Conservation (phyloP, 2,329 filamentous ascomycete genomes). For the Pseudocercospora cruenta region DNA sequence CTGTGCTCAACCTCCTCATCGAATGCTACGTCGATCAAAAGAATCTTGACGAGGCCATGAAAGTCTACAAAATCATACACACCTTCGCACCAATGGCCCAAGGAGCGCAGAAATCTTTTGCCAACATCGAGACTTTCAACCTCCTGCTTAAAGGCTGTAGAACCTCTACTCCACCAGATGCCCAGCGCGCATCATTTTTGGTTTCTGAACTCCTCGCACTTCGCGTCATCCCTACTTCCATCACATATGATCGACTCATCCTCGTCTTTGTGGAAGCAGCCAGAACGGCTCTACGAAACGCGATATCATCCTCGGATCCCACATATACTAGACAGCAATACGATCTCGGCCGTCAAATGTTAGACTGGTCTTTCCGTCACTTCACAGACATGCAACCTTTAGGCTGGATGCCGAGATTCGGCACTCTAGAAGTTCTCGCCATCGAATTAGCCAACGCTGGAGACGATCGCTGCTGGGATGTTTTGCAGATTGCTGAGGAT, state of each 20-base stretch:
- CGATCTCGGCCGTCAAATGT: slow-evolving; percentile 27
- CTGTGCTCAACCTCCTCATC: slow-evolving; percentile 57
- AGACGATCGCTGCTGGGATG: slow-evolving; percentile 41
- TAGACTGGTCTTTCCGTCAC: slow-evolving; percentile 39
- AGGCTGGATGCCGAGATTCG: slow-evolving; percentile 38
- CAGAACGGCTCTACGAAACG: slow-evolving; percentile 20
- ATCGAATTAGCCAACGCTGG: slow-evolving; percentile 30
- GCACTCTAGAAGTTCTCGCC: slow-evolving; percentile 36
- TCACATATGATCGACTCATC: slow-evolving; percentile 66
- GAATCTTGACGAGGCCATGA: slow-evolving; percentile 56
- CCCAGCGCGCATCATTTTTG: slow-evolving; percentile 63
- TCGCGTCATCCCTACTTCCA: slow-evolving; percentile 56
- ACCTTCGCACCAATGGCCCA: slow-evolving; percentile 37
- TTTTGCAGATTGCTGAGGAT: slow-evolving; percentile 39
- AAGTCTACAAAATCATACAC: slow-evolving; percentile 65
- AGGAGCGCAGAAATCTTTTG: slow-evolving; percentile 33
- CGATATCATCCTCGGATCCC: background rate
- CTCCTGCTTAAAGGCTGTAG: slow-evolving; percentile 47
- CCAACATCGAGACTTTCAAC: slow-evolving; percentile 63
- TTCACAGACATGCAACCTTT: slow-evolving; percentile 40
- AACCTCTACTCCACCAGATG: slow-evolving; percentile 41
- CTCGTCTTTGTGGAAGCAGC: slow-evolving; percentile 52
- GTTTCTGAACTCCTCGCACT: slow-evolving; percentile 64
- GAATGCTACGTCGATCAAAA: slow-evolving; percentile 53
- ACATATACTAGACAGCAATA: slow-evolving; percentile 1